Percentiles rank a stretch among this genome's conserved stretches.
phyloP scores from a whole-genome alignment of 345 rosid species.

The Anastatica hierochuntica region DNA sequence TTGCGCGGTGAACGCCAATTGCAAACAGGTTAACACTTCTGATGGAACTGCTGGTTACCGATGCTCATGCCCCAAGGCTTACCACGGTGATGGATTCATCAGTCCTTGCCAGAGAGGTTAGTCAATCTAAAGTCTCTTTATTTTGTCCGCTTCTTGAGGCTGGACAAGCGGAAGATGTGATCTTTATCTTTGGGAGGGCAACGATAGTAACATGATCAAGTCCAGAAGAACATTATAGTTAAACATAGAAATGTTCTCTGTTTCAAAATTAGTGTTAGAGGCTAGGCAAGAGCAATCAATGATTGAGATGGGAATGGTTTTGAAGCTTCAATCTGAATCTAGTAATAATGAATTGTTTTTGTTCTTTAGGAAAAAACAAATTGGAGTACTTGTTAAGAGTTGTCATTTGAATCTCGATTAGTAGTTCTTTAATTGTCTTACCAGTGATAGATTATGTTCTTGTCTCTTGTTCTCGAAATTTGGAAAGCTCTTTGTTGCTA shows the following conservation, averaged over 20 bases:
- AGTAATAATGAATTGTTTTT: not conserved
- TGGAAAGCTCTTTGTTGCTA: not conserved
- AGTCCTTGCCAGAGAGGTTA: slow-evolving; percentile 58
- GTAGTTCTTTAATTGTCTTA: not conserved
- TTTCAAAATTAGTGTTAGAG: not conserved
- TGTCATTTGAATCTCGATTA: not conserved
- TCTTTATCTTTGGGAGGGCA: too few relatives aligned
- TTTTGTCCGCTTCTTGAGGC: too few relatives aligned
- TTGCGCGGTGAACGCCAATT: slow-evolving; percentile 32
- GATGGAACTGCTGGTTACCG: slow-evolving; percentile 25
- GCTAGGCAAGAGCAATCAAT: not conserved
- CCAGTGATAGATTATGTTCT: not conserved
- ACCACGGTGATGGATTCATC: slow-evolving; percentile 51
- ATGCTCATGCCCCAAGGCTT: slow-evolving; percentile 49
- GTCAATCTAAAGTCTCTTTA: slow-evolving; percentile 21
- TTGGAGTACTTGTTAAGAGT: not conserved
- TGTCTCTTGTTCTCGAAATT: not conserved
- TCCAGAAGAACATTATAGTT: too few relatives aligned
- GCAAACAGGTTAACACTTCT: not conserved
- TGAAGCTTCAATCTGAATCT: not conserved
- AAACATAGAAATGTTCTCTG: not conserved
- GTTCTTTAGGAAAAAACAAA: not conserved
- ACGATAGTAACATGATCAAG: too few relatives aligned
- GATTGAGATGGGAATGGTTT: not conserved
- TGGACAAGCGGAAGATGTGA: too few relatives aligned